These are phyloP conservation scores for Fulvia fulva DNA, from an alignment of 2,329 filamentous ascomycete species.

Conservation along the genomic window DNA sequence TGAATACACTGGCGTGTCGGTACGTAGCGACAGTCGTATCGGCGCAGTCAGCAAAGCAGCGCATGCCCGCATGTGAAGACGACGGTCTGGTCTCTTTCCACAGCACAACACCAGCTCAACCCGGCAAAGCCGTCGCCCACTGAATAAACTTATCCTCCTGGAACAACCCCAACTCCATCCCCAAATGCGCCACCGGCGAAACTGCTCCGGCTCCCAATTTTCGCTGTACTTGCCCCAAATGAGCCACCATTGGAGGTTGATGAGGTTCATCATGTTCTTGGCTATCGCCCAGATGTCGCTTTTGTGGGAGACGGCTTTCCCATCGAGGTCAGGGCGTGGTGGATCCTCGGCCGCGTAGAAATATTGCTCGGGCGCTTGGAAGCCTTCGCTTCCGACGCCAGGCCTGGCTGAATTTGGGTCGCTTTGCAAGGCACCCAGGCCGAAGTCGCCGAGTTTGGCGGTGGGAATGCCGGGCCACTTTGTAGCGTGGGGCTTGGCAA, in stretches of 20 bases:
- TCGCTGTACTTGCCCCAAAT: background rate
- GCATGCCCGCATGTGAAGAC: no score
- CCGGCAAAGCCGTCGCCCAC: background rate
- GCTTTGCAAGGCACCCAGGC: background rate
- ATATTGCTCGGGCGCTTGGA: background rate
- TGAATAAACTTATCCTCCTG: constrained; percentile 1
- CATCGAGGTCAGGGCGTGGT: background rate
- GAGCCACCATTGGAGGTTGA: background rate
- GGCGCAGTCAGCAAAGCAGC: no score
- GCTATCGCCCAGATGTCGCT: constrained; percentile 3
- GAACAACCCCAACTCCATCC: background rate
- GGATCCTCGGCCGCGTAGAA: background rate
- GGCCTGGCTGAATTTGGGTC: background rate
- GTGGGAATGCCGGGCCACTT: constrained; percentile 2
- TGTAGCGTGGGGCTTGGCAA: background rate
- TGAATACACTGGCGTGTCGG: no score
- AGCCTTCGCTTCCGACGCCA: background rate
- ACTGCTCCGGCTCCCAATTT: background rate
- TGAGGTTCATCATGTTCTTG: background rate
- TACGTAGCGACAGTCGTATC: no score
- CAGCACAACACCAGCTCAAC: background rate
- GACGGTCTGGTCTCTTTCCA: no score
- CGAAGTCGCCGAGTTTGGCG: constrained; percentile 10
- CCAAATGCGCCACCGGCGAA: background rate
- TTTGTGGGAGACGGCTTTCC: background rate